These are phyloP conservation scores for Cryphonectria radicalis DNA, from an alignment of 2,329 filamentous ascomycete species.

Conservation along the genomic window DNA sequence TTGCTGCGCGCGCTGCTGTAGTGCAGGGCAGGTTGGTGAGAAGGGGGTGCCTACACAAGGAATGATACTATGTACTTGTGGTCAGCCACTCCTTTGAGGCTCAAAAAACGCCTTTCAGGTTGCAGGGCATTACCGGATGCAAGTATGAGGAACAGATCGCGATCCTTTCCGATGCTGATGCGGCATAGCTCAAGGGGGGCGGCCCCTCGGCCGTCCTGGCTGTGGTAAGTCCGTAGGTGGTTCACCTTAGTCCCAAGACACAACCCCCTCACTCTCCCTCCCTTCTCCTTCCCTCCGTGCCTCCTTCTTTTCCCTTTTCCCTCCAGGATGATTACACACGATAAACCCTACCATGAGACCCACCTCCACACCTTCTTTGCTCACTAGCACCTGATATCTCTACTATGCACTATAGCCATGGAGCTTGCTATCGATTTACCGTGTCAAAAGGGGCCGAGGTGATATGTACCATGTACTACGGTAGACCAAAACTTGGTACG, in stretches of 20 bases:
- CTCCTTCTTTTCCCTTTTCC: background rate
- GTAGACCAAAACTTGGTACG: background rate
- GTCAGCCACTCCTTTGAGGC: slow-evolving; percentile 23
- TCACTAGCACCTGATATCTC: background rate
- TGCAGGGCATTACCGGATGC: background rate
- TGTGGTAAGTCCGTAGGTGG: background rate
- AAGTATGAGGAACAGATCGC: background rate
- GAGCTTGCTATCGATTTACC: background rate
- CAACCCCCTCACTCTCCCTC: background rate
- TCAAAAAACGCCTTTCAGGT: slow-evolving; percentile 21
- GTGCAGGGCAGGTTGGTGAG: background rate
- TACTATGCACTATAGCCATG: background rate
- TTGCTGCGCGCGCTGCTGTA: slow-evolving; percentile 4
- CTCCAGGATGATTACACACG: background rate
- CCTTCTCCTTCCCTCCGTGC: background rate
- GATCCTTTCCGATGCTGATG: slow-evolving; percentile 3
- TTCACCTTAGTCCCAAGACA: background rate
- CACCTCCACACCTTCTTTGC: background rate
- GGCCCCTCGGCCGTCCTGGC: background rate
- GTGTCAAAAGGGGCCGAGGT: background rate
- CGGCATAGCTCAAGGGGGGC: background rate
- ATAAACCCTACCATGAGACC: background rate
- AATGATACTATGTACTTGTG: background rate
- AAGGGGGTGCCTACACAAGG: slow-evolving; percentile 2
- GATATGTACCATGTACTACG: background rate